phyloP scores from a whole-genome alignment of 345 rosid genomes.

The Moringa oleifera region DNA sequence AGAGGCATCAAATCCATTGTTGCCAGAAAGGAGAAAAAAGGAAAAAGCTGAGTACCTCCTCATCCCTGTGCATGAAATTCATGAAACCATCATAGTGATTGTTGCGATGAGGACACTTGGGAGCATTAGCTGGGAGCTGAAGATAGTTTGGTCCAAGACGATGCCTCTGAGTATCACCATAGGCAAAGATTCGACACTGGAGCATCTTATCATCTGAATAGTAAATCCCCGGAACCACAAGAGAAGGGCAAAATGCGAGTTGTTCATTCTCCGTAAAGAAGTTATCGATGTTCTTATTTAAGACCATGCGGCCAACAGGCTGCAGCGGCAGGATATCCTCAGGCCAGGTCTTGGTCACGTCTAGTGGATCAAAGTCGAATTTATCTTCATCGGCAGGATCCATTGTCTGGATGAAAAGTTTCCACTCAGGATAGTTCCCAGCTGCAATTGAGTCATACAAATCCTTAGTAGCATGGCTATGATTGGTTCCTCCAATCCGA shows the following conservation, averaged over 20 bases:
- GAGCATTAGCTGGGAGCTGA: constrained; percentile 91
- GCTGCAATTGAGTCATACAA: constrained; percentile 87
- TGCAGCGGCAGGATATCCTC: constrained; percentile 95
- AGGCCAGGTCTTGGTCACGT: constrained; percentile 97
- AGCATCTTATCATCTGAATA: constrained; percentile 90
- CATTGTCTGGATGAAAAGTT: constrained; percentile 70
- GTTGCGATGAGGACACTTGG: constrained; percentile 91
- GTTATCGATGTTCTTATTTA: constrained; percentile 93
- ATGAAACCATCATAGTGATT: constrained; percentile 89
- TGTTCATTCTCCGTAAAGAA: constrained; percentile 94
- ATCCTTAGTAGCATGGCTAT: constrained; percentile 97
- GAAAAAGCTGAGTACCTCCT: too few species aligned
- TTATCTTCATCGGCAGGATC: constrained; percentile 80
- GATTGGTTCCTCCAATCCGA: constrained; percentile 87
- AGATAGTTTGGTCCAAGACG: constrained; percentile 98
- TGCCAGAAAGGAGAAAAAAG: too few species aligned
- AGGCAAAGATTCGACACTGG: constrained; percentile 81
- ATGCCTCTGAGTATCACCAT: constrained; percentile 93
- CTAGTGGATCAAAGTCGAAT: constrained; percentile 91
- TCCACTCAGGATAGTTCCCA: constrained; percentile 97
- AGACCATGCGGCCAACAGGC: constrained; percentile 93
- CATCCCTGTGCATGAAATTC: constrained; percentile 69
- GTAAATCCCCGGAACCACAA: constrained; percentile 86
- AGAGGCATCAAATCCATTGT: too few species aligned
- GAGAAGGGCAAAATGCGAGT: constrained; percentile 89